phyloP scores from a whole-genome alignment of 805 yeast genomes.

The Myxozyma vanderwaltii region DNA sequence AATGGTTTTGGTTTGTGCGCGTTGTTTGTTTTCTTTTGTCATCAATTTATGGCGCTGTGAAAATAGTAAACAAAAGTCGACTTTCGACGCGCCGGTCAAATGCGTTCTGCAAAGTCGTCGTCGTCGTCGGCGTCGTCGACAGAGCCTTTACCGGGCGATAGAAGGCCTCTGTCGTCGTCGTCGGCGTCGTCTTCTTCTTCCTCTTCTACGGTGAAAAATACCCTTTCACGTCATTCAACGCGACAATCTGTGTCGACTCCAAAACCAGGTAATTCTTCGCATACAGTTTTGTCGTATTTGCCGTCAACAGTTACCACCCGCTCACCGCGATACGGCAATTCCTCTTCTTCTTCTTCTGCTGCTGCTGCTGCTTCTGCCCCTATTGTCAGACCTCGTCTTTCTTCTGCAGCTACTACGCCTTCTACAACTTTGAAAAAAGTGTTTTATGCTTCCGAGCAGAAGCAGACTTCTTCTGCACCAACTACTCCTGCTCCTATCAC shows the following conservation, averaged over 20 bases:
- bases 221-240: not conserved
- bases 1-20: too few species aligned
- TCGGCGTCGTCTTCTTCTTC: not conserved
- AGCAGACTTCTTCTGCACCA: not conserved
- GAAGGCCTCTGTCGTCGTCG: too few species aligned
- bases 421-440: not conserved
- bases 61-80: too few species aligned
- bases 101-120: not conserved
- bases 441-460: not conserved
- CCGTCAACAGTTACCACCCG: slow-evolving; percentile 33
- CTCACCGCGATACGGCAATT: slow-evolving; percentile 21
- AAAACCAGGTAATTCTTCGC: slow-evolving; percentile 8
- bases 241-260: not conserved
- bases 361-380: not conserved
- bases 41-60: too few species aligned
- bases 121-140: not conserved
- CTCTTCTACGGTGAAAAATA: not conserved
- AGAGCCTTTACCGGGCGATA: not conserved
- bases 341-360: not conserved
- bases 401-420: slow-evolving; percentile 1
- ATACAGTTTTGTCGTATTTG: slow-evolving; percentile 21
- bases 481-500: not conserved
- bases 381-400: not conserved
- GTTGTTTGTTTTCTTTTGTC: too few species aligned
- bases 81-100: too few species aligned